Percentiles rank a stretch among this genome's conserved stretches.
phyloP scores from a whole-genome alignment of 2,329 filamentous ascomycete species.

The Neofusicoccum kwambonambiense region DNA sequence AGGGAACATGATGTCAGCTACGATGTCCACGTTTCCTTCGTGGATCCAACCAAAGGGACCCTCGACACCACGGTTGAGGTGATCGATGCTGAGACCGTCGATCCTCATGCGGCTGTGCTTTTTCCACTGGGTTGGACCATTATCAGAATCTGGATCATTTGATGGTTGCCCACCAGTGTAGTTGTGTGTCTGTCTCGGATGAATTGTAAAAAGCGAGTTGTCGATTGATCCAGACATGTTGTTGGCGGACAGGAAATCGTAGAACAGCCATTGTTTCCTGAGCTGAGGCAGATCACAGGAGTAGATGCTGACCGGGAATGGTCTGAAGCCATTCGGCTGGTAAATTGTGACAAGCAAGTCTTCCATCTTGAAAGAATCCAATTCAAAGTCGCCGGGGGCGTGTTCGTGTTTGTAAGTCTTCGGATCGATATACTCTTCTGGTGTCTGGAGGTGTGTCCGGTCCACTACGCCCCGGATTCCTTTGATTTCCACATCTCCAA shows the following conservation, averaged over 20 bases:
- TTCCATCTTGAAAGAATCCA: constrained; percentile 94
- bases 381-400: constrained; percentile 89
- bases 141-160: constrained; percentile 56
- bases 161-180: constrained; percentile 64
- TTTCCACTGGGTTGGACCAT: constrained; percentile 78
- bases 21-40: constrained; percentile 93
- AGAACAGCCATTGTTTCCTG: constrained; percentile 95
- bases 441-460: constrained; percentile 76
- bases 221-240: constrained; percentile 96
- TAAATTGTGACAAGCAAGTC: constrained; percentile 89
- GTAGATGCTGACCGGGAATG: constrained; percentile 92
- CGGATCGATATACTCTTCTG: constrained; percentile 70
- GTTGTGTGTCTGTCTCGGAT: constrained; percentile 86
- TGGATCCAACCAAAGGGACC: constrained; percentile 98
- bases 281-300: constrained; percentile 91
- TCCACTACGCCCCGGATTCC: constrained; percentile 92
- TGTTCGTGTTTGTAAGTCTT: constrained; percentile 85
- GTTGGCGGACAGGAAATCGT: constrained; percentile 92
- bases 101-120: constrained; percentile 92
- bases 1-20: constrained; percentile 93
- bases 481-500: constrained; percentile 90
- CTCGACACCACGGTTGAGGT: constrained; percentile 88
- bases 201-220: constrained; percentile 94
- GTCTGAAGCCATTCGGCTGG: constrained; percentile 87
- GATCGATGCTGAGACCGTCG: constrained; percentile 90